Conservation (phyloP, 345 rosid genomes). For the Hibiscus mutabilis region DNA sequence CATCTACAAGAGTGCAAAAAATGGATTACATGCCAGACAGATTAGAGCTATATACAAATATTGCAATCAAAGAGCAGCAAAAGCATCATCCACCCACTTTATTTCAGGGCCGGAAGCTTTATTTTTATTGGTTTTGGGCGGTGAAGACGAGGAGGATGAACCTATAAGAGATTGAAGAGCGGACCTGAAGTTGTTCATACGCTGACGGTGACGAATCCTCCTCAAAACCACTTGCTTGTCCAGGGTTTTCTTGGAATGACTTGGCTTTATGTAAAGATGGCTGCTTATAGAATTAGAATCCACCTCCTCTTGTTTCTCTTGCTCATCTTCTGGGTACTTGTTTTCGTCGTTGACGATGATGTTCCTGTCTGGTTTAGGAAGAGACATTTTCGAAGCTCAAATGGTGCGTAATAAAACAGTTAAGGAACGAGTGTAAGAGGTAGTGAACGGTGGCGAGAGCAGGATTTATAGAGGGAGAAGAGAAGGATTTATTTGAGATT, state of each 20-base stretch:
- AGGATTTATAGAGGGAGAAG: constrained; percentile 1
- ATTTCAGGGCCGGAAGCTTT: not conserved
- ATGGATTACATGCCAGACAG: no score
- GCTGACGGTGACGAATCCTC: constrained; percentile 16
- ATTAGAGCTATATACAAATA: not conserved
- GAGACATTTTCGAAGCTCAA: not conserved
- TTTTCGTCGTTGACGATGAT: not conserved
- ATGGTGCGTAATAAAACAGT: not conserved
- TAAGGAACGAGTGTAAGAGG: not conserved
- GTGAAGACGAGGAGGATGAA: not conserved
- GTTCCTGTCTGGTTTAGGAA: not conserved
- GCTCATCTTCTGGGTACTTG: not conserved
- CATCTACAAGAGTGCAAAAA: no score
- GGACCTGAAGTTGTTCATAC: constrained; percentile 9
- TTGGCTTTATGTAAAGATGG: constrained; percentile 11
- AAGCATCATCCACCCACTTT: constrained; percentile 16
- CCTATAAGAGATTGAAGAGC: constrained; percentile 5
- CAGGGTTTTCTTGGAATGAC: not conserved
- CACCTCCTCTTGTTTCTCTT: constrained; percentile 7
- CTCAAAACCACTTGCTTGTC: constrained; percentile 15
- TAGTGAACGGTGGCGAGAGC: not conserved
- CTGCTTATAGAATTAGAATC: not conserved
- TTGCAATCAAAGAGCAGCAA: constrained; percentile 9
- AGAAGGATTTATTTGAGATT: not conserved
- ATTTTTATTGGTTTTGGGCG: not conserved